Conservation (phyloP, 495 filamentous ascomycete genomes). For the Xylaria venustula region DNA sequence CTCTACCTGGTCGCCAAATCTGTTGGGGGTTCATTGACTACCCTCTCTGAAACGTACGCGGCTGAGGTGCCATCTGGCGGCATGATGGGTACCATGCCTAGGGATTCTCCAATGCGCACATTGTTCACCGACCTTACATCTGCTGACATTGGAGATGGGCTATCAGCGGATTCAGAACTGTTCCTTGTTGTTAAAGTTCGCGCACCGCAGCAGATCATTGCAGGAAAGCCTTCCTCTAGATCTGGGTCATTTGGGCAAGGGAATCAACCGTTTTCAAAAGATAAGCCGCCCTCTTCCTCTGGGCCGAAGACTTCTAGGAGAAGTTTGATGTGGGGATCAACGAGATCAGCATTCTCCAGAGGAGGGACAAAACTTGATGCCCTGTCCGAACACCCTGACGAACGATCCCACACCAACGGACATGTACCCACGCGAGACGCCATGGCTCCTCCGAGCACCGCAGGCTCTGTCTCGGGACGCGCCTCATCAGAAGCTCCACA, state of each 20-base stretch:
- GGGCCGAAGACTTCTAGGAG: constrained; percentile 64
- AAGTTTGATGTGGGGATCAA: constrained; percentile 80
- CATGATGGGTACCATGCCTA: constrained; percentile 56
- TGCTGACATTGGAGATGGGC: constrained; percentile 77
- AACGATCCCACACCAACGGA: constrained; percentile 28
- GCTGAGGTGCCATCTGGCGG: constrained; percentile 76
- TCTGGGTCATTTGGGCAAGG: constrained; percentile 39
- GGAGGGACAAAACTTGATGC: constrained; percentile 49
- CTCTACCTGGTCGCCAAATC: constrained; percentile 76
- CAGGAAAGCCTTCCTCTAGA: constrained; percentile 45
- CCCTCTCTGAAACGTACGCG: constrained; percentile 78
- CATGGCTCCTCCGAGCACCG: constrained; percentile 51
- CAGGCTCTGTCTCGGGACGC: constrained; percentile 48
- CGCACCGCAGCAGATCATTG: constrained; percentile 54
- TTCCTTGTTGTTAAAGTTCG: constrained; percentile 85
- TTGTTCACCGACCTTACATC: constrained; percentile 83
- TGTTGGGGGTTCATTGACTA: constrained; percentile 56
- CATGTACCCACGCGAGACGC: constrained; percentile 43
- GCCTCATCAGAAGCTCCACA: constrained; percentile 47
- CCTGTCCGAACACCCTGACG: constrained; percentile 47
- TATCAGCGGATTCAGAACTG: constrained; percentile 62
- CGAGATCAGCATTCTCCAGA: constrained; percentile 45
- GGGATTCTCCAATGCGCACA: constrained; percentile 69
- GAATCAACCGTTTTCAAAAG: constrained; percentile 36
- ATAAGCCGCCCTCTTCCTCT: constrained; percentile 42